Conservation (phyloP, 441 rosid species). For the Aleurites moluccanus region DNA sequence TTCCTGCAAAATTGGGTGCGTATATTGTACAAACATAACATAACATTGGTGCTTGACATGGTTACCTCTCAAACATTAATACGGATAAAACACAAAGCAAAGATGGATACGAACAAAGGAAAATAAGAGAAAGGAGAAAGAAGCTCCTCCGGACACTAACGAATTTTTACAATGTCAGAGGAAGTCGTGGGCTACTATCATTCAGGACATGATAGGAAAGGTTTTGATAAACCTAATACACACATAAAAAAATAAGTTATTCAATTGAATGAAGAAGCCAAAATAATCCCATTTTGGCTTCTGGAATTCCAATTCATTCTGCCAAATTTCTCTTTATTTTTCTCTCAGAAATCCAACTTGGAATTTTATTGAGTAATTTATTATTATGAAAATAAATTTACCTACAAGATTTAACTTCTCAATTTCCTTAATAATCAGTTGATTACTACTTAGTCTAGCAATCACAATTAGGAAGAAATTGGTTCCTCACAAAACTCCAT, state of each 20-base stretch:
- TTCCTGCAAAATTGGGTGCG: not conserved
- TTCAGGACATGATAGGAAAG: not conserved
- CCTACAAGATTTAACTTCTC: not conserved
- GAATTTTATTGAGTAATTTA: not conserved
- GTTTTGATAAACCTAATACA: not conserved
- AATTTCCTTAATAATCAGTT: not conserved
- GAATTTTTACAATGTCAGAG: not conserved
- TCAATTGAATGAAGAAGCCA: not conserved
- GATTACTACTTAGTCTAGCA: not conserved
- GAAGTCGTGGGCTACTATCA: not conserved
- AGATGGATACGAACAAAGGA: not conserved
- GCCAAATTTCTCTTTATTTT: not conserved
- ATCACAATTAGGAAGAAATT: conserved; percentile 1
- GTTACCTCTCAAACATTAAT: not conserved
- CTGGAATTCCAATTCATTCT: not conserved
- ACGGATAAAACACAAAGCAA: not conserved
- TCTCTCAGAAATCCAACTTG: not conserved
- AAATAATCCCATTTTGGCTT: not conserved
- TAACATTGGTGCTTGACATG: not conserved
- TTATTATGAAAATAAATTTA: not conserved
- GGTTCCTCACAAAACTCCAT: not conserved
- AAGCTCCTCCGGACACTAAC: not conserved
- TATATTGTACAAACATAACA: not conserved
- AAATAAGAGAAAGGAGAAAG: not conserved
- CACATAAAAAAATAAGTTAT: not conserved